Evolutionary conservation across 768 basidiomycete genomes (phyloP), one percentile per base, ranked within the genome.

Genomic region (Lactarius evosmus): DNA sequence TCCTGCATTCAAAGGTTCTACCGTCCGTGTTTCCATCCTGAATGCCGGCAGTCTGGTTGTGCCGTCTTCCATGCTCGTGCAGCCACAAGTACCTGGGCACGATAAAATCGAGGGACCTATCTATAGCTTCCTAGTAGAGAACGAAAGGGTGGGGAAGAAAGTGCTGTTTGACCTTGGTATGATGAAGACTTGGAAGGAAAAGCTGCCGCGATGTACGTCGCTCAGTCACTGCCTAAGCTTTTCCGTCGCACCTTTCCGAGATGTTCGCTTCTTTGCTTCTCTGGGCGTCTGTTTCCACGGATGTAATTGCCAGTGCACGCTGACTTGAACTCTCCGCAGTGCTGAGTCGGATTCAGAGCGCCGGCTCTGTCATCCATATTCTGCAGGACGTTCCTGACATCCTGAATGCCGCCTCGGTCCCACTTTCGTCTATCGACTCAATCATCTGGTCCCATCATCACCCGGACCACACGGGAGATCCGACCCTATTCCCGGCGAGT

Each of bases 101-200:
- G 56, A 38, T 19, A 29, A 25, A 9, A 9, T 30, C 14, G 29
- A 56, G 3, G 9, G 41, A 16, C 56, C 34, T 16, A n/a, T 14
- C 8, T 56, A 56, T 56, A 38, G 56, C 36, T 56, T 56, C 56
- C 56, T 56, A 12, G 56, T 56, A 14, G 56, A 56, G 30, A 56
- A 56, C 16, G 56, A 56, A 19, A 41, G 16, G 11, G 19, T 7
- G 29, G 56, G 56, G 29, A 40, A 41, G 56, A 41, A 56, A 25
- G 16, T 41, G 22, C 25, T 56, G 25, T 55, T 22, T 34, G 54
- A 55, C 17, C 54, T 55, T 34, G 54, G 54, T 25, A 34, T 55
- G 4, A 55, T 32, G 54, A 55, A 55, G 27, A 33, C 7, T 55
- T 36, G 34, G 54, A 36, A 32, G 14, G 54, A 55, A 36, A 55